Conservation (phyloP, 495 filamentous ascomycete species). For the Podospora pseudoanserina region DNA sequence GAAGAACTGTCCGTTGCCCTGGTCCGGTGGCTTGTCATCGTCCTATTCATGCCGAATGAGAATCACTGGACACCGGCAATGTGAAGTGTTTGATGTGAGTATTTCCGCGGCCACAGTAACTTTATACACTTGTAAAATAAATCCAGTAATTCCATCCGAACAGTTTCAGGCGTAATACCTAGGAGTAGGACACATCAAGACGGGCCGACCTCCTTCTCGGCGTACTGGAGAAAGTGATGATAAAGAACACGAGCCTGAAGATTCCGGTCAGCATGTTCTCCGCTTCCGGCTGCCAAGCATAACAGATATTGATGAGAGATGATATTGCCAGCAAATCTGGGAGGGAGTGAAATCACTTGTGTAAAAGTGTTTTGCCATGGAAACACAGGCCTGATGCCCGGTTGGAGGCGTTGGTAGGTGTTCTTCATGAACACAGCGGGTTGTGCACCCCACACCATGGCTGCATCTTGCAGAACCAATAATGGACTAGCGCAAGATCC, state of each 20-base stretch:
- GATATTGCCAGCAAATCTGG: not conserved
- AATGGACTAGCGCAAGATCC: constrained; percentile 31
- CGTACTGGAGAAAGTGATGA: not conserved
- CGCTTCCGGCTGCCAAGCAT: constrained; percentile 17
- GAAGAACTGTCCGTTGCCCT: not conserved
- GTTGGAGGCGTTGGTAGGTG: not conserved
- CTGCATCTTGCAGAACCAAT: constrained; percentile 28
- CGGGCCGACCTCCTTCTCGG: not conserved
- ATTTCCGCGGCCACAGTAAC: not conserved
- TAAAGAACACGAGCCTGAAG: not conserved
- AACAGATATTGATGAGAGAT: not conserved
- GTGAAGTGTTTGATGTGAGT: not conserved
- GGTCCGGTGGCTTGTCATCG: not conserved
- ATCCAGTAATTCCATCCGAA: not conserved
- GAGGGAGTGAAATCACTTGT: constrained; percentile 15
- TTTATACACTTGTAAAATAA: not conserved
- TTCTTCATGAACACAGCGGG: constrained; percentile 21
- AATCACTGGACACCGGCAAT: not conserved
- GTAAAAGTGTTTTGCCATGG: constrained; percentile 27
- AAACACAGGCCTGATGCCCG: constrained; percentile 3
- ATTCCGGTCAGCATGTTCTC: constrained; percentile 5
- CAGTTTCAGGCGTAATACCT: too few relatives aligned
- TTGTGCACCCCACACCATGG: constrained; percentile 33
- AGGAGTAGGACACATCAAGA: not conserved
- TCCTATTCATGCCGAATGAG: not conserved